Evolutionary conservation across 2,329 filamentous ascomycete genomes (phyloP), one percentile per base, ranked within the genome.

Genomic region (Clonostachys byssicola): DNA sequence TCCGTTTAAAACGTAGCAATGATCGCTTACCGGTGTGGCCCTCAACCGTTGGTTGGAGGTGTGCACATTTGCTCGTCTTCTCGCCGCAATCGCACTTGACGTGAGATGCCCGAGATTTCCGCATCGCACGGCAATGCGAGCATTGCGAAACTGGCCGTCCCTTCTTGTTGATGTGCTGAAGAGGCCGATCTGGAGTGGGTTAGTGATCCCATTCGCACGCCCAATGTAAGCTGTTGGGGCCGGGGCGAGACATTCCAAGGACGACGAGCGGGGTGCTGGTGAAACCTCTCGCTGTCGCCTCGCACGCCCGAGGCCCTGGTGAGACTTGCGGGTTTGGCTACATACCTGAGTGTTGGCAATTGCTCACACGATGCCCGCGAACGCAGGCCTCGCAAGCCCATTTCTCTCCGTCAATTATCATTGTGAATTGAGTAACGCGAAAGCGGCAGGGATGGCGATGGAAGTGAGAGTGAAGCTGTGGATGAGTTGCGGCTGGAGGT

Each of bases 321-420:
- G 16, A 36, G 12, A 40, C 12, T 9, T 14, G 38, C 38, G 39
- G 30, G 35, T 17, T 30, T 30, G 23, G 23, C 23, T 30, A 80
- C 88, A 77, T 83, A 96, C 92, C 91, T 68, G 83, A 81, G 71
- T 99, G 94, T 69, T 92, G 90, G 78, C 94, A 99, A 67, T 94
- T 96, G 86, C 92, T 97, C 66, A 99, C 94, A 66, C 94, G 89
- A 76, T 99, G 94, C 65, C 94, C 94, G 71, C 94, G 88, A 67
- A 99, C 91, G 75, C 94, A 99, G 73, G 92, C 92, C 75, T 95
- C 89, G 78, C 92, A 97, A 72, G 92, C 92, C 77, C 83, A 97
- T 78, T 97, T 97, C 77, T 96, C 90, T 70, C 92, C 92, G 78
- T 96, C 85, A 68, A 92, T 88, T 67, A 92, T 78, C 88, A 92